phyloP scores from a whole-genome alignment of 1,139 yeast species.

The Dujonia santamariae region DNA sequence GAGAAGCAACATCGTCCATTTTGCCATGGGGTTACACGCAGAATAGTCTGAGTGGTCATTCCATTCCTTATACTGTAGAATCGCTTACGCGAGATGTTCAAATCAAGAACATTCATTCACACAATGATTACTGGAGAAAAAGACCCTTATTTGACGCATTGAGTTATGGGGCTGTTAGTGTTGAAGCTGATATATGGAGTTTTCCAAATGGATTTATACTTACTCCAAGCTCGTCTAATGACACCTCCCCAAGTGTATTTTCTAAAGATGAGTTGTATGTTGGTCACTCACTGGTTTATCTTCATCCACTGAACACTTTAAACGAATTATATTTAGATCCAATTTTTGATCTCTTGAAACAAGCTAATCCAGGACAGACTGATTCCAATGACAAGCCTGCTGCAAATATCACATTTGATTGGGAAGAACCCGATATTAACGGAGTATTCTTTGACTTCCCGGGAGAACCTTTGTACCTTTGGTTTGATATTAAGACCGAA shows the following conservation, averaged over 20 bases:
- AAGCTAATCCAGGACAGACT: conserved; percentile 34
- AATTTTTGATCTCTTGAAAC: conserved; percentile 43
- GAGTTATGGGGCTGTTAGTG: conserved; percentile 53
- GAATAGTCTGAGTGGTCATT: neutral
- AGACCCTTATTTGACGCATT: conserved; percentile 64
- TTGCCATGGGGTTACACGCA: neutral
- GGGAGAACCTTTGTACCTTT: conserved; percentile 35
- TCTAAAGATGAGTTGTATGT: conserved; percentile 49
- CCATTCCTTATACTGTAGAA: conserved; percentile 22
- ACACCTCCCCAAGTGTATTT: conserved; percentile 13
- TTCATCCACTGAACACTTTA: conserved; percentile 45
- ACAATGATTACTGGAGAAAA: conserved; percentile 72
- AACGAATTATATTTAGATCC: conserved; percentile 54
- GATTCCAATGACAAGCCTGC: conserved; percentile 11
- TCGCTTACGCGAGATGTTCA: conserved; percentile 48
- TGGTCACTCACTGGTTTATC: conserved; percentile 57
- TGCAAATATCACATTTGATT: conserved; percentile 1
- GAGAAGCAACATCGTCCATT: too few species aligned
- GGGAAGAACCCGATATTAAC: conserved; percentile 9
- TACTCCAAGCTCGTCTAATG: conserved; percentile 13
- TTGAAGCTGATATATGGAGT: conserved; percentile 74
- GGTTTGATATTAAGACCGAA: conserved; percentile 44
- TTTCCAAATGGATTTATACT: conserved; percentile 28
- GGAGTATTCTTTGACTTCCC: conserved; percentile 40
- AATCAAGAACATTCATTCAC: conserved; percentile 60